phyloP scores from a whole-genome alignment of 495 filamentous ascomycete species.

The Parathielavia hyrcaniae region DNA sequence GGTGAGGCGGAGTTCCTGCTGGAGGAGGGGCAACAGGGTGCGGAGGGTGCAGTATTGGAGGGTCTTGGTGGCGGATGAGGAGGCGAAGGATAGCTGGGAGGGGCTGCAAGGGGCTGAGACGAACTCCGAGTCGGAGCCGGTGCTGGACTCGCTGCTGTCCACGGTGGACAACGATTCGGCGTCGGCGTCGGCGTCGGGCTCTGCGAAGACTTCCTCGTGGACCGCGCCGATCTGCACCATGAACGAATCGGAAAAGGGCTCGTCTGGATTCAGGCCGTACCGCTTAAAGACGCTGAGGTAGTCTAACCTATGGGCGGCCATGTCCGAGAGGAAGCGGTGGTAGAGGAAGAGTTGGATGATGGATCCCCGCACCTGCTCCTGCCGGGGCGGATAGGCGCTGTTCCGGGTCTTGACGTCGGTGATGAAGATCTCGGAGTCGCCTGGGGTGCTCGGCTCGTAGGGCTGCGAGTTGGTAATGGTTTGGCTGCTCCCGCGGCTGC shows the following conservation, averaged over 20 bases:
- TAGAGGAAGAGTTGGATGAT: slow-evolving; percentile 87
- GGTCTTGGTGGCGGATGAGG: neutral
- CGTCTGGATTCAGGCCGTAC: slow-evolving; percentile 58
- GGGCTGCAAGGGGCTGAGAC: slow-evolving; percentile 36
- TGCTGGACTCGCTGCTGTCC: slow-evolving; percentile 5
- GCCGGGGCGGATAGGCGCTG: slow-evolving; percentile 54
- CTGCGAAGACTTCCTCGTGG: slow-evolving; percentile 51
- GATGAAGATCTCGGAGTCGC: slow-evolving; percentile 70
- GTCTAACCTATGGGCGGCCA: slow-evolving; percentile 66
- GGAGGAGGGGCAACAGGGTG: slow-evolving; percentile 35
- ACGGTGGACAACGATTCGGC: slow-evolving; percentile 5
- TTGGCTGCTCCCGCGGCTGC: slow-evolving; percentile 27
- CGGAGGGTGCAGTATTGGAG: slow-evolving; percentile 39
- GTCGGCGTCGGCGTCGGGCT: slow-evolving; percentile 29
- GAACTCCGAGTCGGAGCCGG: slow-evolving; percentile 1
- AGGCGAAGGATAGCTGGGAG: slow-evolving; percentile 22
- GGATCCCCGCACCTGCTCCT: slow-evolving; percentile 65
- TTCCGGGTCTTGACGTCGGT: slow-evolving; percentile 84
- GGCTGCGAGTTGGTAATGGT: slow-evolving; percentile 13
- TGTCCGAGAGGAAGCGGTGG: slow-evolving; percentile 70
- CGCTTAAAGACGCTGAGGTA: slow-evolving; percentile 60
- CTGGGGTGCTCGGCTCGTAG: slow-evolving; percentile 51
- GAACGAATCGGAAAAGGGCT: slow-evolving; percentile 69
- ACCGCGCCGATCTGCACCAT: slow-evolving; percentile 68
- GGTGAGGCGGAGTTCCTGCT: slow-evolving; percentile 46